Evolutionary conservation across 2,329 filamentous ascomycete species (phyloP).

Genomic region (Colletotrichum viniferum): DNA sequence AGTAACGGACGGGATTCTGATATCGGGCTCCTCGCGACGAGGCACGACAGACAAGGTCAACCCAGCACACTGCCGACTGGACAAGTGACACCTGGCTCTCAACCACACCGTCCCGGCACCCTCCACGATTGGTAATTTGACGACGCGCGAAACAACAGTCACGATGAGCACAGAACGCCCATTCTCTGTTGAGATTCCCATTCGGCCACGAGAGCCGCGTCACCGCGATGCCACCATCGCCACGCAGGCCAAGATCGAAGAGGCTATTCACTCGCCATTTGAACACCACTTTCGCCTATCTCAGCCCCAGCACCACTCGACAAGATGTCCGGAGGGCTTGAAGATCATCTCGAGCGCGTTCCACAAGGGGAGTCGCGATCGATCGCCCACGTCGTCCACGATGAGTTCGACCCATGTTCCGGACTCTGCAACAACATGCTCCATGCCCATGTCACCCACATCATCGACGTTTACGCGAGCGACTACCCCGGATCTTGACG

Average conservation of each 20-base stretch:
- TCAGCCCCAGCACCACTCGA: not conserved
- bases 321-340: slow-evolving; percentile 18
- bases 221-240: slow-evolving; percentile 4
- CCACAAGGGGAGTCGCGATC: slow-evolving; percentile 17
- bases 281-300: slow-evolving; percentile 8
- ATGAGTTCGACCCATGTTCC: slow-evolving; percentile 41
- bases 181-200: slow-evolving; percentile 16
- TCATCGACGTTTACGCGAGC: slow-evolving; percentile 23
- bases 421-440: slow-evolving; percentile 43
- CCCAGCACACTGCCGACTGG: not conserved
- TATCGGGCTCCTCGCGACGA: not conserved
- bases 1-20: not conserved
- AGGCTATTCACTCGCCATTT: not conserved
- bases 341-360: slow-evolving; percentile 16
- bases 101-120: not conserved
- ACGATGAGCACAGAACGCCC: slow-evolving; percentile 1
- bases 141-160: not conserved
- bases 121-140: not conserved
- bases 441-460: slow-evolving; percentile 27
- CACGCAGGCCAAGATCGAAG: slow-evolving; percentile 4
- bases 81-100: slow-evolving; percentile 1
- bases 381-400: slow-evolving; percentile 40
- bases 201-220: slow-evolving; percentile 18
- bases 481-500: slow-evolving; percentile 20
- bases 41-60: not conserved